Evolutionary conservation across 129 eudicot species (phyloP), one percentile per base, ranked within the genome.

Genomic region (Ambrosia trifida): DNA sequence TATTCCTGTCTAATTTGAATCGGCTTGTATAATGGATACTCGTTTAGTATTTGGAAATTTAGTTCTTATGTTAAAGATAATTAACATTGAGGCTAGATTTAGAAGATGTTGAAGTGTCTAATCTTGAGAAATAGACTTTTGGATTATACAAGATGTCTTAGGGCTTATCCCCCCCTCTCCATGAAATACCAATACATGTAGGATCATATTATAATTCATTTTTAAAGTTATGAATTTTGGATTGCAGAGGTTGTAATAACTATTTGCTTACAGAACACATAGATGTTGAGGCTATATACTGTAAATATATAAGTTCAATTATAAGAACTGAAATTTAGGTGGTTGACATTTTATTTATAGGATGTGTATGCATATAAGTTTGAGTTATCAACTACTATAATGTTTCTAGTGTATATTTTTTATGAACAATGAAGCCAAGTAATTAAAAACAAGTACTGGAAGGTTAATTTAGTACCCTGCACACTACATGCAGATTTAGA

Each of bases 1-100:
- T 51, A 24, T 70, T 43, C 44, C 17, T 65, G 66, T 38, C 51
- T 74, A 41, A 50, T 7, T 64, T 74, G 51, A 72, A n/a, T 10
- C 43, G 4, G 53, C 52, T 10, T 20, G 50, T 33, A 73, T 36
- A 28, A 49, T 50, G 10, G 61, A 61, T 59, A 61, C 57, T 60
- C 58, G 3, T 36, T 24, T 33, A 57, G 2, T 18, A 18, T 50
- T 31, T 49, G 19, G 30, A 68, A 32, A 54, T n/a, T 49, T 32
- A 31, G 24, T n/a, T 49, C 72, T 14, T 32, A 64, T 38, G 30
- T 18, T 17, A 38, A 17, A 8, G 10, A 38, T 49, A 8, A 68
- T 32, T 28, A 30, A 7, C 41, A 45, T 13, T 24, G 13, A 66
- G 41, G 14, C 19, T 45, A 66, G 35, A 65, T 65, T 43, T 11